Evolutionary conservation across 2,329 filamentous ascomycete species (phyloP).

Genomic region (Epichloe sylvatica): DNA sequence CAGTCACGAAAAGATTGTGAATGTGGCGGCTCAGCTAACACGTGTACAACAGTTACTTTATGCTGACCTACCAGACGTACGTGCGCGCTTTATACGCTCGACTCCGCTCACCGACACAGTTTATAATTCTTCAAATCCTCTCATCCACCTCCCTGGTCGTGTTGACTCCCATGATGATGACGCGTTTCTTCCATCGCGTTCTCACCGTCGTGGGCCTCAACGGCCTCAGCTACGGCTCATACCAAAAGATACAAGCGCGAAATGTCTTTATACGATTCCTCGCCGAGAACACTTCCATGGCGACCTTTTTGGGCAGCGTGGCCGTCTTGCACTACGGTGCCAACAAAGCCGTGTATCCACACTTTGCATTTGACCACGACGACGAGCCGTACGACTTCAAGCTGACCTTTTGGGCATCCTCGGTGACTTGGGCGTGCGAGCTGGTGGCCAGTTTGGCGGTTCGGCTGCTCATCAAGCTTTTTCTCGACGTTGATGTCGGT

Average conservation of each 20-base stretch:
- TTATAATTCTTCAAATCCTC: conserved; percentile 50
- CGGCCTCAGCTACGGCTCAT: conserved; percentile 45
- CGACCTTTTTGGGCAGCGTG: conserved; percentile 51
- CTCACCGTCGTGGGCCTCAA: conserved; percentile 41
- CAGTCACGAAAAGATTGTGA: neutral
- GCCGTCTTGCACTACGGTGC: conserved; percentile 51
- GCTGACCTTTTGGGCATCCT: conserved; percentile 49
- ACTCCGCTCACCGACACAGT: conserved; percentile 50
- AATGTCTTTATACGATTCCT: conserved; percentile 55
- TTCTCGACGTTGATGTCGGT: conserved; percentile 48
- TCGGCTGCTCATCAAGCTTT: conserved; percentile 40
- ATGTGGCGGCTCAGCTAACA: neutral
- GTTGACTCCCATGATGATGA: conserved; percentile 51
- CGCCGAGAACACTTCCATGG: conserved; percentile 54
- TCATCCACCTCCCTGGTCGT: conserved; percentile 50
- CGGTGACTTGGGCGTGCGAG: conserved; percentile 54
- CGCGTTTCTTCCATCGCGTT: conserved; percentile 40
- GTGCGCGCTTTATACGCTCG: conserved; percentile 55
- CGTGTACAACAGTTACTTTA: conserved; percentile 38
- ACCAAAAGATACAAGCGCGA: conserved; percentile 51
- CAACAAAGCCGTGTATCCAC: conserved; percentile 56
- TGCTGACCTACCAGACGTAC: conserved; percentile 58
- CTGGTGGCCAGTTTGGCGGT: conserved; percentile 47
- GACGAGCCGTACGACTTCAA: conserved; percentile 43
- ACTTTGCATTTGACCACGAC: conserved; percentile 47